Conservation (phyloP, 305 asterid species). For the Solanum hybrid region DNA sequence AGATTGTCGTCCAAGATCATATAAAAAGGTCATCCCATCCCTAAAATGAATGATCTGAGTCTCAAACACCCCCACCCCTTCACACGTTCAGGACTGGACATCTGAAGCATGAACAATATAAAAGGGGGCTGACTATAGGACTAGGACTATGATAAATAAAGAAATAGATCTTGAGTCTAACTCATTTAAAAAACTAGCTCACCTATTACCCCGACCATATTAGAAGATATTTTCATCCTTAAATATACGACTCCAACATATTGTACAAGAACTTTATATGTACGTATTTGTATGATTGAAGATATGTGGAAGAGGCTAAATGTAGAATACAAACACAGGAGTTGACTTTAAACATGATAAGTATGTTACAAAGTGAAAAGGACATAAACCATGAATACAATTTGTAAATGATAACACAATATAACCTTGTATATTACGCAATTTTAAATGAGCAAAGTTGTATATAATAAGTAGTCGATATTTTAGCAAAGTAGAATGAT, state of each 20-base stretch:
- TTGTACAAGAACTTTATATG: not conserved
- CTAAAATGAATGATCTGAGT: not conserved
- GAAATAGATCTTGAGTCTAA: not conserved
- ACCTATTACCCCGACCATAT: not conserved
- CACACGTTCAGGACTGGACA: not conserved
- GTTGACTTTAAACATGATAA: not conserved
- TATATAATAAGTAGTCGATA: not conserved
- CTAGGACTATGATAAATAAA: not conserved
- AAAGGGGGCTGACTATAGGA: not conserved
- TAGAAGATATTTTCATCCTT: not conserved
- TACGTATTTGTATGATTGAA: not conserved
- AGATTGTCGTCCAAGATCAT: not conserved
- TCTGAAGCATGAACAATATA: not conserved
- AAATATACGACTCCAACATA: not conserved
- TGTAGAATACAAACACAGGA: not conserved
- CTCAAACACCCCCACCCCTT: not conserved
- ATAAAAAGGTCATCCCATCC: not conserved
- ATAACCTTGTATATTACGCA: not conserved
- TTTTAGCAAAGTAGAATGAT: not conserved
- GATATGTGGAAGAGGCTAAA: not conserved
- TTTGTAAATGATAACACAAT: not conserved
- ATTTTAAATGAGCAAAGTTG: not conserved
- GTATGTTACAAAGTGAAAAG: not conserved
- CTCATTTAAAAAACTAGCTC: not conserved
- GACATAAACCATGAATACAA: not conserved